A percentile compares a stretch with the other conserved stretches of the same genome.
phyloP scores from a whole-genome alignment of 306 rosid species.

The Pterocarpus santalinus region DNA sequence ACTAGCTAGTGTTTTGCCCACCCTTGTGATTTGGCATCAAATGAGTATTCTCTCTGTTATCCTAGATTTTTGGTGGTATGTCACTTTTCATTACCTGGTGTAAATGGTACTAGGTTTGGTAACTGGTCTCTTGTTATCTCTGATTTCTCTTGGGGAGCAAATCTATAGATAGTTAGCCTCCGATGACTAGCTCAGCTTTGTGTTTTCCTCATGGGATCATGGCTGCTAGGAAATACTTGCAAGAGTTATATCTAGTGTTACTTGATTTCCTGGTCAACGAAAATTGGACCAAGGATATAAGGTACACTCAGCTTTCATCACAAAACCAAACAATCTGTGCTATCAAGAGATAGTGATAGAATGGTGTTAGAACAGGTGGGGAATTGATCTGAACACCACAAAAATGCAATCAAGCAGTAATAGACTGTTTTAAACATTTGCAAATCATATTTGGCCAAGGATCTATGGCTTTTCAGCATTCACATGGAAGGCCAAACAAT shows the following conservation, averaged over 20 bases:
- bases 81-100: conserved; percentile 4
- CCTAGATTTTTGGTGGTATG: conserved; percentile 37
- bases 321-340: background rate
- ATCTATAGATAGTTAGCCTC: conserved; percentile 5
- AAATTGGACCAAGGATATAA: background rate
- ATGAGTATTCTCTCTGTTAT: background rate
- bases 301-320: background rate
- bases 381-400: background rate
- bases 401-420: background rate
- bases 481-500: background rate
- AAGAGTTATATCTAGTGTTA: background rate
- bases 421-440: background rate
- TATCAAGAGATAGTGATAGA: background rate
- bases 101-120: conserved; percentile 32
- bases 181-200: conserved; percentile 5
- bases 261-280: background rate
- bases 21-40: conserved; percentile 3
- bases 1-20: background rate
- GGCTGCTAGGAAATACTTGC: background rate
- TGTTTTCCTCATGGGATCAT: background rate
- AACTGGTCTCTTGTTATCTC: background rate
- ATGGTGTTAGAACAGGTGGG: background rate
- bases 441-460: background rate
- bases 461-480: background rate
- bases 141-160: conserved; percentile 25